phyloP scores from a whole-genome alignment of 352 stramenopile species.

The Globisporangium abappressorium region DNA sequence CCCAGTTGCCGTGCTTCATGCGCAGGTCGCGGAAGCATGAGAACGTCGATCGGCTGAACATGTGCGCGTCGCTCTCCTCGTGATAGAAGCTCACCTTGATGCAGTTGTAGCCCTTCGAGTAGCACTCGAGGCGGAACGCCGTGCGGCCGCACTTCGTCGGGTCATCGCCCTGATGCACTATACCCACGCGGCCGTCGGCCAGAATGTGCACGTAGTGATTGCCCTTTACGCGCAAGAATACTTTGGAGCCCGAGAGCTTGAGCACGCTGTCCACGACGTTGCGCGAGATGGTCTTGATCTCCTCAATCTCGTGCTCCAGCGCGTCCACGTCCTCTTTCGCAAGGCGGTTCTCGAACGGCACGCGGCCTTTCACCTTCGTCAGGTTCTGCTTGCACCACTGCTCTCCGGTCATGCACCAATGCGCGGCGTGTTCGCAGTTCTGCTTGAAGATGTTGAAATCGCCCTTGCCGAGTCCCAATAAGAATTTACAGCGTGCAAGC shows the following conservation, averaged over 20 bases:
- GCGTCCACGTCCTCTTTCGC: slow-evolving; percentile 73
- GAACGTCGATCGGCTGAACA: slow-evolving; percentile 84
- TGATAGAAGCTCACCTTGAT: slow-evolving; percentile 84
- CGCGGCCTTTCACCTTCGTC: slow-evolving; percentile 60
- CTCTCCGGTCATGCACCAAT: slow-evolving; percentile 89
- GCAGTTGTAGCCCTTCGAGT: slow-evolving; percentile 83
- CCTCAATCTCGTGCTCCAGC: slow-evolving; percentile 67
- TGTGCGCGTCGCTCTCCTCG: slow-evolving; percentile 61
- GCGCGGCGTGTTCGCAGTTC: slow-evolving; percentile 85
- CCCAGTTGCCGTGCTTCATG: slow-evolving; percentile 63
- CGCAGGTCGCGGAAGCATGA: slow-evolving; percentile 82
- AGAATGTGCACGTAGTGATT: slow-evolving; percentile 64
- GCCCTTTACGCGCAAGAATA: slow-evolving; percentile 71
- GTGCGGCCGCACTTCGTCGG: slow-evolving; percentile 49
- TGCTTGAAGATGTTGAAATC: slow-evolving; percentile 89
- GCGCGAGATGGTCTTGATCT: slow-evolving; percentile 69
- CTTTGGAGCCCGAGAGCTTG: slow-evolving; percentile 48
- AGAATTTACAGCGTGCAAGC: slow-evolving; percentile 77
- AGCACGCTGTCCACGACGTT: slow-evolving; percentile 67
- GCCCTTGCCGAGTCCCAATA: slow-evolving; percentile 67
- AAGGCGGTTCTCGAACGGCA: slow-evolving; percentile 79
- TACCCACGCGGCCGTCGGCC: slow-evolving; percentile 42
- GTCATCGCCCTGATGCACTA: slow-evolving; percentile 46
- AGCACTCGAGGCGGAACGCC: slow-evolving; percentile 72
- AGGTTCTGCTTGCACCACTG: slow-evolving; percentile 89